Evolutionary conservation across 73 alveolate species (phyloP).

Genomic region (Paramecium tetraurelia): DNA sequence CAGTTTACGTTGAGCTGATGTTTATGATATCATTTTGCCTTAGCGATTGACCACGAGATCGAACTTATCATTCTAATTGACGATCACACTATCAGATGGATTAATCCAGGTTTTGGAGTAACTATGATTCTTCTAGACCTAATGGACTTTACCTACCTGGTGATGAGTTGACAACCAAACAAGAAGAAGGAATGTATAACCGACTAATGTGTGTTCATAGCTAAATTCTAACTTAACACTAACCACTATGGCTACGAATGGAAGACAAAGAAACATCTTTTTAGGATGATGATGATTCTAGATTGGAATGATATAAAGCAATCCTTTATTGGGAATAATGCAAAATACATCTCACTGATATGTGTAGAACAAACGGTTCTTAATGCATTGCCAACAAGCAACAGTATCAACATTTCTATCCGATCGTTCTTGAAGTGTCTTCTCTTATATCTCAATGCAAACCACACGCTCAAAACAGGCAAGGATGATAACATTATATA

Average conservation of each 20-base stretch:
- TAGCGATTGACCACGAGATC: background rate
- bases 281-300: background rate
- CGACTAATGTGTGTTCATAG: background rate
- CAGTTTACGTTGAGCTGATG: background rate
- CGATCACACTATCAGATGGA: background rate
- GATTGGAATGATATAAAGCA: background rate
- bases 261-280: background rate
- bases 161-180: background rate
- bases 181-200: background rate
- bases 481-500: background rate
- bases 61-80: background rate
- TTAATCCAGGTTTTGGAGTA: background rate
- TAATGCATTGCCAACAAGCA: background rate
- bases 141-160: background rate
- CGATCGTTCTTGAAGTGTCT: background rate
- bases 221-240: background rate
- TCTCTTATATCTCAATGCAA: background rate
- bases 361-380: background rate
- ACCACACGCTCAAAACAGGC: background rate
- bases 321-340: constrained; percentile 1
- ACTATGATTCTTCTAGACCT: background rate
- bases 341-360: background rate
- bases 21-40: background rate
- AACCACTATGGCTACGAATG: background rate
- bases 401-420: background rate